Base-by-base conservation (phyloP, 805 yeast species). In the Saccharomycopsis malanga region DNA sequence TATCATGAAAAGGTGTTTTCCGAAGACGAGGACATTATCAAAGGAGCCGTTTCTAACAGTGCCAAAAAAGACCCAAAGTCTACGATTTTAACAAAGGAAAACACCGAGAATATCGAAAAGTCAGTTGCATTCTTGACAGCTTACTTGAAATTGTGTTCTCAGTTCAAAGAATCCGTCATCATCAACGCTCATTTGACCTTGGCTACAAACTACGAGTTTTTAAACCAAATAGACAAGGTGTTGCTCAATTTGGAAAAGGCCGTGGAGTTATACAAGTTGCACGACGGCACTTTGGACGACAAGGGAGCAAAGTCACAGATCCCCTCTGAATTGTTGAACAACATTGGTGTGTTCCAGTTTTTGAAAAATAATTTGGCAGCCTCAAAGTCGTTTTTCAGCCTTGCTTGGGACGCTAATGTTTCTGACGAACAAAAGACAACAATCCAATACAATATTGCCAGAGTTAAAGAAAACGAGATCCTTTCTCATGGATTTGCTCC, bases 291-390 rank as follows among this genome's bases (percentile, higher is more conserved):
- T 12, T 67, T 69, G 12, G 64, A 66, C 18, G 58, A 62, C 2
- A 53, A 57, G 9, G 44, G 44, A 3, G 54, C 62, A 10, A 63
- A 66, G 17, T 58, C 63, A 2, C 54, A 58, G n/a, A 55, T 68
- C 39, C 73, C 79, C 37, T 71, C 74, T 39, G 83, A 80, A 55
- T 67, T 91, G 24, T 70, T 80, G 57, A 88, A 87, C 60, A 93
- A 93, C 57, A 70, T 87, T 55, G 98, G 95, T 38, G 95, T 86
- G 4, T 77, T 87, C 63, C 76, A 85, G 48, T 83, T 84, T 58
- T 69, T 80, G 53, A 79, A 74, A 53, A 79, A 79, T 22, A 77
- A 81, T 55, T 67, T 64, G 44, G 79, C 71, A 2, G 75, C 74
- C 4, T 81, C 97, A 0, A 62, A 71, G 18, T 66, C 69, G 3